These are phyloP conservation scores for Solanum hybrid DNA, from an alignment of 305 asterid genomes.

Conservation along the genomic window DNA sequence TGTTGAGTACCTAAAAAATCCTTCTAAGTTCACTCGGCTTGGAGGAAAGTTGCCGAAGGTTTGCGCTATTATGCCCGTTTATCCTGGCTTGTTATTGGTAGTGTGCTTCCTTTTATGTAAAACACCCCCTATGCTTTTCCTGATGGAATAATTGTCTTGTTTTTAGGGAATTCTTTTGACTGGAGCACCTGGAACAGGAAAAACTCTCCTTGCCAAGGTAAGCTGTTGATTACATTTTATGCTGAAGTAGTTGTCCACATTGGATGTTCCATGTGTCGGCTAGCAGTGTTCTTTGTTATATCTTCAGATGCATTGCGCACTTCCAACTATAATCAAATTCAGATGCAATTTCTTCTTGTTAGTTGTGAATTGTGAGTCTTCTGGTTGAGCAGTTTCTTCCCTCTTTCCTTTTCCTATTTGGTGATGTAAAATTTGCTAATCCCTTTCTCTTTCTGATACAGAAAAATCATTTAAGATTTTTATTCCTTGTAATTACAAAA, in stretches of 20 bases:
- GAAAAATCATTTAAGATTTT: not conserved
- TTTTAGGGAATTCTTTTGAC: slow-evolving; percentile 94
- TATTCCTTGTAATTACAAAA: not conserved
- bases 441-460: not conserved
- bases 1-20: slow-evolving; percentile 87
- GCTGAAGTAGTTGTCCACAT: not conserved
- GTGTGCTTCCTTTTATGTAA: not conserved
- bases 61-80: slow-evolving; percentile 12
- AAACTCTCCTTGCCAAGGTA: slow-evolving; percentile 96
- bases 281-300: not conserved
- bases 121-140: not conserved
- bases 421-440: not conserved
- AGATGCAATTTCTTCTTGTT: not conserved
- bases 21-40: slow-evolving; percentile 86
- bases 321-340: not conserved
- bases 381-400: not conserved
- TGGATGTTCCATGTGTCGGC: not conserved
- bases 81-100: not conserved
- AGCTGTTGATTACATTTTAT: slow-evolving; percentile 4
- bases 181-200: slow-evolving; percentile 99
- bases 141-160: not conserved
- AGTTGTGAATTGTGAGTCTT: not conserved
- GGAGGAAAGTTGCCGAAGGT: slow-evolving; percentile 99
- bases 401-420: not conserved
- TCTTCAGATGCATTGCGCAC: not conserved